Conservation (phyloP, 2,329 filamentous ascomycete genomes). For the Pseudogymnoascus sp. region DNA sequence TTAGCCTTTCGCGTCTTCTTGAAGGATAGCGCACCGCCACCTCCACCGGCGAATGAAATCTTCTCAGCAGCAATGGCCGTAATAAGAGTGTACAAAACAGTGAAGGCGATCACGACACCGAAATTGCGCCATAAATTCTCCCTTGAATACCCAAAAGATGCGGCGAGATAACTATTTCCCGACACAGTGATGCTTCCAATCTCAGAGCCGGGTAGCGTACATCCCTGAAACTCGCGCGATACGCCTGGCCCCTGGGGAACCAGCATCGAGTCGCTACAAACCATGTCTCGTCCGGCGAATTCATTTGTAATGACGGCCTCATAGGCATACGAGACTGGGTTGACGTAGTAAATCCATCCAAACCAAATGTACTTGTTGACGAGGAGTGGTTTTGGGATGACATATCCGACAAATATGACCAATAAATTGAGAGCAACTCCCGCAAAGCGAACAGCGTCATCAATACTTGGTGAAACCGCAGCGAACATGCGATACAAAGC, state of each 20-base stretch:
- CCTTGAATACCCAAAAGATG: constrained; percentile 48
- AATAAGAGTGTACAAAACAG: constrained; percentile 47
- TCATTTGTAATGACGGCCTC: constrained; percentile 63
- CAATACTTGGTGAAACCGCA: constrained; percentile 47
- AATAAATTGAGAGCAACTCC: constrained; percentile 41
- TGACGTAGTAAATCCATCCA: constrained; percentile 54
- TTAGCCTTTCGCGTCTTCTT: constrained; percentile 58
- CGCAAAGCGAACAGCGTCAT: constrained; percentile 49
- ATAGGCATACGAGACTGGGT: constrained; percentile 62
- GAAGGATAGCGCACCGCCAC: constrained; percentile 63
- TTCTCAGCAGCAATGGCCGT: constrained; percentile 59
- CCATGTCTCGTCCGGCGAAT: constrained; percentile 49
- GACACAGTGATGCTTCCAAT: constrained; percentile 41
- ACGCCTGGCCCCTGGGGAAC: constrained; percentile 31
- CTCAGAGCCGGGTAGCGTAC: constrained; percentile 48
- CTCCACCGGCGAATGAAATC: constrained; percentile 53
- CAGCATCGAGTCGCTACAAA: constrained; percentile 41
- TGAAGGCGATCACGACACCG: constrained; percentile 55
- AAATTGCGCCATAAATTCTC: constrained; percentile 54
- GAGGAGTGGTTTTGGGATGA: constrained; percentile 43
- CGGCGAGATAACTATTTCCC: constrained; percentile 45
- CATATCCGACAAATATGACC: constrained; percentile 55
- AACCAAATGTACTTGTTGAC: constrained; percentile 27
- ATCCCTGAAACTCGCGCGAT: constrained; percentile 45
- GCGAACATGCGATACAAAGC: constrained; percentile 49